Evolutionary conservation across 352 stramenopile genomes (phyloP).

Genomic region (Globisporangium alternatum): DNA sequence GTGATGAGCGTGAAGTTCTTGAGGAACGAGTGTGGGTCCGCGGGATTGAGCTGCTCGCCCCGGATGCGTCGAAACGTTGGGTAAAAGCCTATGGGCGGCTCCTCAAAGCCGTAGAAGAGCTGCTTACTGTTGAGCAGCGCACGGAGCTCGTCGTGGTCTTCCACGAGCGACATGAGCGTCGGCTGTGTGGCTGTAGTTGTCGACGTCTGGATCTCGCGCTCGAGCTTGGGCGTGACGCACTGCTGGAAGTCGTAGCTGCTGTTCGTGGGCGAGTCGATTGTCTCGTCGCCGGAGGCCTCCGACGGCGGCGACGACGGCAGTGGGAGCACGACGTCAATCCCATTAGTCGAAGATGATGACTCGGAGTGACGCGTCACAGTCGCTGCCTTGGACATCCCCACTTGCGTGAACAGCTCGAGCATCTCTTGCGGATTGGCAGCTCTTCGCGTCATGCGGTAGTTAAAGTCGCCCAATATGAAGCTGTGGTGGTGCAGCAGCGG

Average conservation of each 20-base stretch:
- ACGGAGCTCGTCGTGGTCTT: slow-evolving; percentile 74
- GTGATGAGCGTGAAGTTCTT: slow-evolving; percentile 68
- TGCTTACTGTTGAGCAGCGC: slow-evolving; percentile 56
- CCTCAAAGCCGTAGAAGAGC: slow-evolving; percentile 78
- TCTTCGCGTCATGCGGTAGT: slow-evolving; percentile 78
- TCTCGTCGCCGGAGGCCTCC: slow-evolving; percentile 17
- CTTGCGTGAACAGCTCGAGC: slow-evolving; percentile 31
- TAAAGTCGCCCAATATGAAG: slow-evolving; percentile 89
- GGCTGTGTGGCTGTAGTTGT: background rate
- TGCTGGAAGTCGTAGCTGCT: slow-evolving; percentile 35
- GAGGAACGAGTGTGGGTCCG: slow-evolving; percentile 31
- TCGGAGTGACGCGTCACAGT: background rate
- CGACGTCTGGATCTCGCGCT: slow-evolving; percentile 14
- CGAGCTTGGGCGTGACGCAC: slow-evolving; percentile 45
- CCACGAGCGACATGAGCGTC: slow-evolving; percentile 36
- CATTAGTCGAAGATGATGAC: background rate
- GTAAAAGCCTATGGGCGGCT: slow-evolving; percentile 68
- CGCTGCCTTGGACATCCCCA: slow-evolving; percentile 6
- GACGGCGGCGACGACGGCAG: slow-evolving; percentile 10
- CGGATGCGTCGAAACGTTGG: slow-evolving; percentile 78
- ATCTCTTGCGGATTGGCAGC: slow-evolving; percentile 47
- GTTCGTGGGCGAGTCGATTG: slow-evolving; percentile 23
- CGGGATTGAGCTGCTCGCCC: slow-evolving; percentile 36
- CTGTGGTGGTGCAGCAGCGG: slow-evolving; percentile 81
- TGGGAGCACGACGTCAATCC: slow-evolving; percentile 13